Conservation (phyloP, 2,329 filamentous ascomycete genomes). For the Coniosporium tulheliwenetii region DNA sequence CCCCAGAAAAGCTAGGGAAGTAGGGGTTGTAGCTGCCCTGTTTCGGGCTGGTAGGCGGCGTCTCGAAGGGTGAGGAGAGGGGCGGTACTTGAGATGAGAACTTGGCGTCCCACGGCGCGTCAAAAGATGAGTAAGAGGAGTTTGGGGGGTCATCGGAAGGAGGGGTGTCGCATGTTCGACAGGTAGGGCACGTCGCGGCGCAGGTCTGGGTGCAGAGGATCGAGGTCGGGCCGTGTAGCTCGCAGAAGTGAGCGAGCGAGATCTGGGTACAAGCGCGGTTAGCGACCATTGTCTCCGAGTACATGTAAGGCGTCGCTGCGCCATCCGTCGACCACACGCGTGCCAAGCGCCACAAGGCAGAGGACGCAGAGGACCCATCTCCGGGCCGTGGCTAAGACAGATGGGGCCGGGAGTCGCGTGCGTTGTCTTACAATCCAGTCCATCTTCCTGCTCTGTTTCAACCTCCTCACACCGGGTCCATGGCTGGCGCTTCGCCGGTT, state of each 20-base stretch:
- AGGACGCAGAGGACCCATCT: no score
- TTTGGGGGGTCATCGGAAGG: constrained; percentile 18
- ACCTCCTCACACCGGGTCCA: background rate
- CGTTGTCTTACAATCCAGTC: constrained; percentile 21
- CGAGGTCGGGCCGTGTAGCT: constrained; percentile 45
- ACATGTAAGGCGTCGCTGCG: constrained; percentile 1
- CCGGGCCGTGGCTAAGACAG: background rate
- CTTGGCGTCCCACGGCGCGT: constrained; percentile 8
- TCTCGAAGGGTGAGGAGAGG: constrained; percentile 20
- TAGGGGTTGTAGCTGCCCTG: constrained; percentile 28
- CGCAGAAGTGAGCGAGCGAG: constrained; percentile 47
- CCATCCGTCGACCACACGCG: no score
- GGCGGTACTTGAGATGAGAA: constrained; percentile 8
- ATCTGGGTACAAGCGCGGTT: constrained; percentile 23
- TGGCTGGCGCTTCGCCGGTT: background rate
- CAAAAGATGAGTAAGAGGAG: constrained; percentile 12
- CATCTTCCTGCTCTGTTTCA: constrained; percentile 13
- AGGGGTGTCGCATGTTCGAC: constrained; percentile 30
- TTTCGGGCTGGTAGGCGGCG: constrained; percentile 23
- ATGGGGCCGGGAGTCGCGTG: constrained; percentile 6
- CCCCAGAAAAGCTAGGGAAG: constrained; percentile 24
- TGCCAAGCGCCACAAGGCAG: no score
- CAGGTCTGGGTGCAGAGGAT: constrained; percentile 46
- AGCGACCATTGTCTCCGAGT: background rate
- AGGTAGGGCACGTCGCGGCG: constrained; percentile 37